Evolutionary conservation across 148 eudicot species (phyloP).

Genomic region (Camellia sinensis): DNA sequence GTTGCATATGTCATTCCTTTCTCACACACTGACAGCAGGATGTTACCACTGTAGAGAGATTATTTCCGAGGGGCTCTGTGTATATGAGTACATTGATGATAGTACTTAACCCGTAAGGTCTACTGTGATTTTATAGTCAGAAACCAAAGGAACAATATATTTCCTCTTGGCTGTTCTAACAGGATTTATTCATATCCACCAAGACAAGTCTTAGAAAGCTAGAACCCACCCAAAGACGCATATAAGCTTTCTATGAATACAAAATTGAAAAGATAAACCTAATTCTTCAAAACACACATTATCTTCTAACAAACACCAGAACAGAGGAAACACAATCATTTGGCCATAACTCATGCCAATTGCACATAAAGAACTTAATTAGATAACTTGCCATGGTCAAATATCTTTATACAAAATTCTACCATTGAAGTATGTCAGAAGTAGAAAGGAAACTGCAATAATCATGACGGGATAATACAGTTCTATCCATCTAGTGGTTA

Average conservation of each 20-base stretch:
- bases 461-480: not conserved
- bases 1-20: no score
- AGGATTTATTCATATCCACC: constrained; percentile 6
- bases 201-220: constrained; percentile 3
- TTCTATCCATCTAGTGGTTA: not conserved
- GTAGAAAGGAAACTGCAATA: constrained; percentile 12
- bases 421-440: constrained; percentile 5
- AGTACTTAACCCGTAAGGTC: no score
- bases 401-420: not conserved
- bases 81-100: no score
- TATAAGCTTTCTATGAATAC: no score
- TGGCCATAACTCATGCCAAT: no score
- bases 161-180: constrained; percentile 6
- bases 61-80: no score
- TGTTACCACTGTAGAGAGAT: no score
- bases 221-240: not conserved
- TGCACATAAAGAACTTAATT: not conserved
- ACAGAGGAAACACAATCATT: not conserved
- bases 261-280: no score
- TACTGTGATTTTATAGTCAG: not conserved
- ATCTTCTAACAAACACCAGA: not conserved
- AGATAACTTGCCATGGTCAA: not conserved
- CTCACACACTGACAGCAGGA: no score
- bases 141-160: not conserved
- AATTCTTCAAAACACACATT: no score